Conservation (phyloP, 2,329 filamentous ascomycete genomes). For the Cladosporium halotolerans region DNA sequence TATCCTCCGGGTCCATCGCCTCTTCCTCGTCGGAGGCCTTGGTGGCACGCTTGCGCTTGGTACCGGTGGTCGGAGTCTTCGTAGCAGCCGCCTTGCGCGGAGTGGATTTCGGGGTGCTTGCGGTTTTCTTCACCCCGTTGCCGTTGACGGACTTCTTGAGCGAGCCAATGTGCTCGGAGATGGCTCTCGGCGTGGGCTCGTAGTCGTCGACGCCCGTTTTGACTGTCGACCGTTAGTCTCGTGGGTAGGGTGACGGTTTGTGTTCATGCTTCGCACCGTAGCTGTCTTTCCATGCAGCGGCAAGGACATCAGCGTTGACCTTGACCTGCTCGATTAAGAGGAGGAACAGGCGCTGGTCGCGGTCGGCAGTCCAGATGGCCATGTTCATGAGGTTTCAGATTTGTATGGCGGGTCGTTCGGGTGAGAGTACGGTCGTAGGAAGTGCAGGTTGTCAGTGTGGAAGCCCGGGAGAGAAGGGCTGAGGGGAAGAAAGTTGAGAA, state of each 20-base stretch:
- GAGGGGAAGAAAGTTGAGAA: too few species aligned
- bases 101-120: slow-evolving; percentile 9
- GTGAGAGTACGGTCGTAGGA: neutral
- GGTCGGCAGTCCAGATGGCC: slow-evolving; percentile 18
- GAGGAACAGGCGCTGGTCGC: slow-evolving; percentile 22
- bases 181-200: slow-evolving; percentile 11
- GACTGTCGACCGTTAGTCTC: neutral
- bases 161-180: slow-evolving; percentile 19
- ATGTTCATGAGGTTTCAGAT: neutral
- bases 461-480: neutral
- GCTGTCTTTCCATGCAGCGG: slow-evolving; percentile 13
- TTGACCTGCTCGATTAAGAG: slow-evolving; percentile 17
- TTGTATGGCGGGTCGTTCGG: neutral
- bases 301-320: slow-evolving; percentile 12
- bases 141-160: slow-evolving; percentile 12
- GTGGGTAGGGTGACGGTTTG: neutral
- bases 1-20: slow-evolving; percentile 21
- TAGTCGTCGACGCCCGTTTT: neutral
- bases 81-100: neutral
- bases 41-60: slow-evolving; percentile 12
- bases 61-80: slow-evolving; percentile 12
- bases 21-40: slow-evolving; percentile 16
- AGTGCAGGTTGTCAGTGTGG: neutral
- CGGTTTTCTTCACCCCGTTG: neutral
- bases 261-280: slow-evolving; percentile 12